Percentiles rank a stretch among this genome's conserved stretches.
Conservation (phyloP, 2,329 filamentous ascomycete species). For the Cyclaneusma minus region DNA sequence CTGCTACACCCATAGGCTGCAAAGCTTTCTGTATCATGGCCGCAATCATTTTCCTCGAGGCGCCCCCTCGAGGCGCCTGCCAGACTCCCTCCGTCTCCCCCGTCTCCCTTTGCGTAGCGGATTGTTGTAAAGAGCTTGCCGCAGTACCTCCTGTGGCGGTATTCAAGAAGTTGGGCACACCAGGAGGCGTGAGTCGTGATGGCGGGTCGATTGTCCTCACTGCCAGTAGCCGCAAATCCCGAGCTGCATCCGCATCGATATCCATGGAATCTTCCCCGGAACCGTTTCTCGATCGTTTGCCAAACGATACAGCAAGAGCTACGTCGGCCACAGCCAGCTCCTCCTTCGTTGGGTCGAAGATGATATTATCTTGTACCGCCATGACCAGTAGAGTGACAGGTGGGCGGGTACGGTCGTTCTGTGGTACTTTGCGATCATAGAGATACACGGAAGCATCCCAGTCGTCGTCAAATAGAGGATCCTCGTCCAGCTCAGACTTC, state of each 20-base stretch:
- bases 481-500: constrained; percentile 83
- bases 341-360: constrained; percentile 85
- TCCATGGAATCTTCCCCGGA: constrained; percentile 21
- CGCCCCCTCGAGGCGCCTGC: constrained; percentile 71
- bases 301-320: constrained; percentile 72
- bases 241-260: constrained; percentile 21
- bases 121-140: constrained; percentile 23
- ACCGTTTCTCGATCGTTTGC: constrained; percentile 22
- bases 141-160: constrained; percentile 29
- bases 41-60: constrained; percentile 58
- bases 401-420: constrained; percentile 34
- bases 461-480: constrained; percentile 95
- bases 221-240: constrained; percentile 43
- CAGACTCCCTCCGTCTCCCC: constrained; percentile 59
- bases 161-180: constrained; percentile 49
- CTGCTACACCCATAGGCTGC: constrained; percentile 63
- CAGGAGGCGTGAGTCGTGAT: constrained; percentile 55
- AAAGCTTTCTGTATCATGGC: constrained; percentile 64
- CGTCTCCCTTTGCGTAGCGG: constrained; percentile 31
- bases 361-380: constrained; percentile 70
- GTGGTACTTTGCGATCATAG: constrained; percentile 40
- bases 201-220: constrained; percentile 63
- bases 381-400: constrained; percentile 86
- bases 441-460: constrained; percentile 74
- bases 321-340: constrained; percentile 88